Percentiles rank a stretch among this genome's conserved stretches.
Evolutionary conservation across 495 filamentous ascomycete genomes (phyloP).

Genomic region (Friedmanniomyces endolithicus): DNA sequence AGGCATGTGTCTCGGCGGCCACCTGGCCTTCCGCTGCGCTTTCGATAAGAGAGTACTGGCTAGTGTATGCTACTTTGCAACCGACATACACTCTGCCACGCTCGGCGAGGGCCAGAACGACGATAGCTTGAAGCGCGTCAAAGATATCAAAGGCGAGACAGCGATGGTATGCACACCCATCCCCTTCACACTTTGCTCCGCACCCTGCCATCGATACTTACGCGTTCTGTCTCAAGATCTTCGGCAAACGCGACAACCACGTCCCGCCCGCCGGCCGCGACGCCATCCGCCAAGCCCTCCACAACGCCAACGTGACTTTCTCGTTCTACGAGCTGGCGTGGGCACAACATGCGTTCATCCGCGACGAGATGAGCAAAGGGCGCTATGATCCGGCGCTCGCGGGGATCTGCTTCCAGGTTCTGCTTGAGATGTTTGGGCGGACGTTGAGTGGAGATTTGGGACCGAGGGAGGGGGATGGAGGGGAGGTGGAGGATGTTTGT

Average conservation of each 20-base stretch:
- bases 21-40: conserved; percentile 73
- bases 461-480: conserved; percentile 28
- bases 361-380: conserved; percentile 89
- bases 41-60: conserved; percentile 65
- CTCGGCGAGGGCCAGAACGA: conserved; percentile 59
- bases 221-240: conserved; percentile 39
- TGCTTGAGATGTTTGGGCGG: conserved; percentile 74
- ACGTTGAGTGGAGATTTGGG: conserved; percentile 70
- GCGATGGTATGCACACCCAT: conserved; percentile 41
- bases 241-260: conserved; percentile 82
- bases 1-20: conserved; percentile 93
- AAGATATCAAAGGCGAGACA: conserved; percentile 69
- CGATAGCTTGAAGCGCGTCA: conserved; percentile 48
- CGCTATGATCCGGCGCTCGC: conserved; percentile 80
- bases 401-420: conserved; percentile 83
- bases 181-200: not conserved
- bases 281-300: conserved; percentile 69
- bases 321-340: conserved; percentile 81
- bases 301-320: conserved; percentile 61
- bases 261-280: conserved; percentile 78
- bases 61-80: conserved; percentile 81
- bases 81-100: conserved; percentile 70
- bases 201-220: not conserved
- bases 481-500: conserved; percentile 36
- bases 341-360: conserved; percentile 92